phyloP scores from a whole-genome alignment of 2,329 filamentous ascomycete genomes.

The Thermothelomyces thermophilus region DNA sequence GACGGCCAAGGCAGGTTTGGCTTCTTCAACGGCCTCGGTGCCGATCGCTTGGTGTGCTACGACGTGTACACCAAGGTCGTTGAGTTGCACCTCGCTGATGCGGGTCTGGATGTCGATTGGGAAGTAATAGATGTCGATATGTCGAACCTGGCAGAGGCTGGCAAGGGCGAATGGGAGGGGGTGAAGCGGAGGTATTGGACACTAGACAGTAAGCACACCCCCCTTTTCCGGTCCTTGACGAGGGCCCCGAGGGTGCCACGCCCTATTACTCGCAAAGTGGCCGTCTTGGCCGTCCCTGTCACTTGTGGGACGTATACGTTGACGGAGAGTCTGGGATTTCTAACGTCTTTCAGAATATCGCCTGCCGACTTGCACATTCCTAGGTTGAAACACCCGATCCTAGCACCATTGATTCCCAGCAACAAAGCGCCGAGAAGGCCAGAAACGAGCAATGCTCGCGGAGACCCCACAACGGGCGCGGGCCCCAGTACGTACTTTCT shows the following conservation, averaged over 20 bases:
- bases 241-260: not conserved
- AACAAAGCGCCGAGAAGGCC: not conserved
- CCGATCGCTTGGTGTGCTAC: conserved; percentile 87
- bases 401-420: not conserved
- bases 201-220: conserved; percentile 59
- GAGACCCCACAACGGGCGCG: no score
- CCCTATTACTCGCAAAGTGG: not conserved
- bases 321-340: conserved; percentile 14
- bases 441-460: not conserved
- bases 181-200: conserved; percentile 88
- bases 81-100: conserved; percentile 84
- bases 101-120: conserved; percentile 86
- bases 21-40: conserved; percentile 87
- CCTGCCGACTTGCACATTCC: conserved; percentile 67
- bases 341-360: conserved; percentile 52
- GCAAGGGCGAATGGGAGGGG: conserved; percentile 76
- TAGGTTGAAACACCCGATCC: conserved; percentile 34
- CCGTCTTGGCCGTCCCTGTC: no score
- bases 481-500: no score
- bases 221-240: conserved; percentile 4
- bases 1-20: conserved; percentile 68
- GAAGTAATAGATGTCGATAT: conserved; percentile 67
- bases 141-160: conserved; percentile 55
- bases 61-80: conserved; percentile 92
- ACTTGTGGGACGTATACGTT: no score